phyloP scores from a whole-genome alignment of 2,329 filamentous ascomycete species.

The Colletotrichum sp. region DNA sequence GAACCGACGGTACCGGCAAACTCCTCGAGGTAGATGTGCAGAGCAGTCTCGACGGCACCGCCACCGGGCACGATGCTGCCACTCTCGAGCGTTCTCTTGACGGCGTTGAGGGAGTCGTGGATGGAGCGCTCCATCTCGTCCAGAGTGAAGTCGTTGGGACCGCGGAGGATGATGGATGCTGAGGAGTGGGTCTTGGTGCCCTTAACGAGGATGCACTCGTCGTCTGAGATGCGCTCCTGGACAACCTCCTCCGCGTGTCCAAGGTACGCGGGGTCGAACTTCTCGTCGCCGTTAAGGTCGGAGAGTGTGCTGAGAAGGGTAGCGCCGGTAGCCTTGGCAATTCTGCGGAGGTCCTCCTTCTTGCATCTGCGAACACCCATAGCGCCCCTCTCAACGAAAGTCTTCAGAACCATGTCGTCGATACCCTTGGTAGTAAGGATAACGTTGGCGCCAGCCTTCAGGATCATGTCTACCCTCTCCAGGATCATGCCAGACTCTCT shows the following conservation, averaged over 20 bases:
- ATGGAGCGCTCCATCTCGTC: conserved; percentile 99
- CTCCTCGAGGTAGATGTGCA: conserved; percentile 99
- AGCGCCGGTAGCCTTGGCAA: conserved; percentile 94
- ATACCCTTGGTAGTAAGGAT: conserved; percentile 98
- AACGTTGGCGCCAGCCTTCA: conserved; percentile 96
- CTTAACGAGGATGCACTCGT: conserved; percentile 97
- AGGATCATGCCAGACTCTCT: conserved; percentile 92
- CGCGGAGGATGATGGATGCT: conserved; percentile 93
- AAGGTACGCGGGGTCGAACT: conserved; percentile 88
- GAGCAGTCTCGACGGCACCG: conserved; percentile 95
- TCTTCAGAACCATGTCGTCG: conserved; percentile 92
- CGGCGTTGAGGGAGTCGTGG: conserved; percentile 94
- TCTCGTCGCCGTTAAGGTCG: conserved; percentile 96
- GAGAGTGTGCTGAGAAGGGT: conserved; percentile 93
- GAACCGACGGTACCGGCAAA: conserved; percentile 97
- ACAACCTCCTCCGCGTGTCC: conserved; percentile 93
- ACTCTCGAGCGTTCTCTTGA: conserved; percentile 96
- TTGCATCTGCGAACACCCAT: conserved; percentile 97
- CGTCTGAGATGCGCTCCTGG: conserved; percentile 98
- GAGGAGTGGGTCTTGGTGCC: conserved; percentile 94
- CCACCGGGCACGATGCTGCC: conserved; percentile 96
- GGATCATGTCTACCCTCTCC: conserved; percentile 94
- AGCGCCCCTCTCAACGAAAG: conserved; percentile 91
- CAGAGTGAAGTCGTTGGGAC: conserved; percentile 93
- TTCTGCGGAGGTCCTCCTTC: conserved; percentile 96